Base-by-base conservation (phyloP, 2,329 filamentous ascomycete genomes). In the Dothideomycetes sp. region DNA sequence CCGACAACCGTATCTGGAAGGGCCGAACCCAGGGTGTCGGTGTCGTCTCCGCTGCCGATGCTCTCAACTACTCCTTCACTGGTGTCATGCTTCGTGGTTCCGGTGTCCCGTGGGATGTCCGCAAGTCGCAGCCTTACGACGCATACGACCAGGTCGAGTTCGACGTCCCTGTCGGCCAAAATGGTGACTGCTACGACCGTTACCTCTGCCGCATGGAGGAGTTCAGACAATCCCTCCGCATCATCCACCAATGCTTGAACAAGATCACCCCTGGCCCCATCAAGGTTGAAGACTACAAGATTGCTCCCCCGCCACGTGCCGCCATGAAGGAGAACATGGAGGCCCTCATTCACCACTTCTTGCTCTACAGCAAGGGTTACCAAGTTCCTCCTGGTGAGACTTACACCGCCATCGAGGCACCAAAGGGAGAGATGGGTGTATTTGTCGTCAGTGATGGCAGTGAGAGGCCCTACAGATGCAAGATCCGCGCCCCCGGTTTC, bases 261-360 rank as follows among this genome's bases (percentile, higher is more conserved):
- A 86, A 98, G 72, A 98, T 98, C 85, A 89, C 93, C 36, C 75
- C 84, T 36, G 91, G 91, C 19, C 91, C 91, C 38, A 77, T 96
- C 59, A 84, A 89, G 52, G 86, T 95, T 31, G 91, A 98, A 67
- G 91, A 98, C 66, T 98, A 96, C 79, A 98, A 98, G 77, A 77
- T 98, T 56, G 83, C 85, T 3, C 91, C 91, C 16, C 91, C 91
- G 46, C 93, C 91, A n/a, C 81, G 91, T 57, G 74, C 85, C 33
- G 91, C 91, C 57, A 98, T 98, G 91, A 98, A 98, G 77, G 91
- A 98, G 77, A 98, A 98, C 72, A 98, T 98, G 93, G 91, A 98
- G 70, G 88, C 91, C 30, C 77, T 98, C 32, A 98, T 98, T 60
- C 91, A 98, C 70, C 91, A 98, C 72, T 98, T 98, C 75, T 69